These are phyloP conservation scores for Lentinula novae-zelandiae DNA, from an alignment of 1,284 basidiomycete genomes.

Conservation along the genomic window DNA sequence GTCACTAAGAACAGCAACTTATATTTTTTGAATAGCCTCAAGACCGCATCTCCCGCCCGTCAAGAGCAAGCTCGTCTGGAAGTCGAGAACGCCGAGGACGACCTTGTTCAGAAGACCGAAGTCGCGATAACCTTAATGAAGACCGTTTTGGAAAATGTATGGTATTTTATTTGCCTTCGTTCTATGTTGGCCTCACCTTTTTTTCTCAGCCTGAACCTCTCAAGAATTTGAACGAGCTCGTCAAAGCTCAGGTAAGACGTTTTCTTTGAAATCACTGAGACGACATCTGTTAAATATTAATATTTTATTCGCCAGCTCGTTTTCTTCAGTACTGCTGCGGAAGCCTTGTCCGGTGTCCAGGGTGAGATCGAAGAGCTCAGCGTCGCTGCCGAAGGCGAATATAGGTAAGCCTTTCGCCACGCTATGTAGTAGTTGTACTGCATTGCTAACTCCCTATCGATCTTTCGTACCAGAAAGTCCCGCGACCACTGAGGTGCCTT, in stretches of 20 bases:
- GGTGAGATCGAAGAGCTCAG: conserved; percentile 89
- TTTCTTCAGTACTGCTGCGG: conserved; percentile 83
- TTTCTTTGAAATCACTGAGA: neutral
- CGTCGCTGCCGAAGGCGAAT: conserved; percentile 88
- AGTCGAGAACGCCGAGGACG: conserved; percentile 94
- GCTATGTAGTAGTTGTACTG: neutral
- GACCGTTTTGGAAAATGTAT: conserved; percentile 91
- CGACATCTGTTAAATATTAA: neutral
- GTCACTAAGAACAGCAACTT: neutral
- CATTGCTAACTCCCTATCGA: neutral
- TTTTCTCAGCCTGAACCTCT: conserved; percentile 82
- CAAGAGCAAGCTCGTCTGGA: conserved; percentile 88
- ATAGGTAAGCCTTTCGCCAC: conserved; percentile 51
- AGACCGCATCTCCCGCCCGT: conserved; percentile 67
- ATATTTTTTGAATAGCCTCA: conserved; percentile 48
- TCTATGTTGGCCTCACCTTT: neutral
- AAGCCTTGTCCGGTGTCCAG: conserved; percentile 78
- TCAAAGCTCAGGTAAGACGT: conserved; percentile 71
- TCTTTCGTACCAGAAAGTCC: conserved; percentile 56
- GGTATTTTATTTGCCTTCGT: conserved; percentile 25
- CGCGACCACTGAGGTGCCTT: conserved; percentile 68
- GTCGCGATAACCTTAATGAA: conserved; percentile 98
- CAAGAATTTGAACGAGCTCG: conserved; percentile 89
- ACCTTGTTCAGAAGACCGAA: conserved; percentile 96
- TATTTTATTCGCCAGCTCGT: conserved; percentile 51